Conservation (phyloP, 495 filamentous ascomycete species). For the Evansstolkia leycettana region DNA sequence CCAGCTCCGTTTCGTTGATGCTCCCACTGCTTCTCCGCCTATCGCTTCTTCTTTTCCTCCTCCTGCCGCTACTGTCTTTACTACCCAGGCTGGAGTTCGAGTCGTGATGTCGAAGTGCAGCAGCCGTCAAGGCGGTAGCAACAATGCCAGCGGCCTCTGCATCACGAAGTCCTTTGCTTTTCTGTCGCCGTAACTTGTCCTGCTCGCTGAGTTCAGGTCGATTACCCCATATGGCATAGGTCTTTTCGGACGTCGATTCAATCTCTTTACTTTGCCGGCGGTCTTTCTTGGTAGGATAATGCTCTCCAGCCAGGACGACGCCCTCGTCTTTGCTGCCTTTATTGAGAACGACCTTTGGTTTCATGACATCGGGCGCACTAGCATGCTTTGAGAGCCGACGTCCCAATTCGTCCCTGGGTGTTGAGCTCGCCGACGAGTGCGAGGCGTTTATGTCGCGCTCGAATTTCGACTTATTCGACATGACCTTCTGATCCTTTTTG, state of each 20-base stretch:
- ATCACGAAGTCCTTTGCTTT: conserved; percentile 47
- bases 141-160: conserved; percentile 43
- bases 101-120: conserved; percentile 53
- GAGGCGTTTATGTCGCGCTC: conserved; percentile 51
- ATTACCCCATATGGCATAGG: conserved; percentile 33
- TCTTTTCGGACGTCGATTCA: conserved; percentile 31
- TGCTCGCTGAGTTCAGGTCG: conserved; percentile 37
- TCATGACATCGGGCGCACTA: conserved; percentile 56
- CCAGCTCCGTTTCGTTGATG: conserved; percentile 46
- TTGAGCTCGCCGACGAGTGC: conserved; percentile 43
- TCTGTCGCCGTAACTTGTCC: conserved; percentile 41
- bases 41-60: conserved; percentile 31
- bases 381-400: conserved; percentile 55
- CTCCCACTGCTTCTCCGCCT: conserved; percentile 41
- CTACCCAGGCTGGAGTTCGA: conserved; percentile 47
- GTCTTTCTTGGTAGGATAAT: conserved; percentile 26
- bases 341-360: conserved; percentile 53
- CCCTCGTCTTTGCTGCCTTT: conserved; percentile 47
- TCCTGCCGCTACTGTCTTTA: conserved; percentile 32
- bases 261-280: conserved; percentile 31
- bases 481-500: conserved; percentile 72
- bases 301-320: conserved; percentile 42
- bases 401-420: conserved; percentile 45
- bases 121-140: conserved; percentile 46
- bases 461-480: conserved; percentile 46